Evolutionary conservation across 306 rosid genomes (phyloP), one percentile per base, ranked within the genome.

Genomic region (Dicorynia guianensis): DNA sequence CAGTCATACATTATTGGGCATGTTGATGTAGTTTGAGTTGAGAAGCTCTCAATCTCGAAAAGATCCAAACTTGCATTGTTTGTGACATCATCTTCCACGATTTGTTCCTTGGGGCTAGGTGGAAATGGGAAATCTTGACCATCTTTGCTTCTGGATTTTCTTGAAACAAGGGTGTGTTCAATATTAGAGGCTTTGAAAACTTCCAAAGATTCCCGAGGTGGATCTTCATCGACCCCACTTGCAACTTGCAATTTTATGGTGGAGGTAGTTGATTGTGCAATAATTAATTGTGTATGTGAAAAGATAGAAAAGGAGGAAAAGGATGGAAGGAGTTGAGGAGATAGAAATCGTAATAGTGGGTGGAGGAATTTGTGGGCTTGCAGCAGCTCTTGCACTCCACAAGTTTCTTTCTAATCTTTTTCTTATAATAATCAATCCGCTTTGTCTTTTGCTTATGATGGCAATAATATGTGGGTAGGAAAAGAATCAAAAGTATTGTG

Each of bases 11-110:
- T 52, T 6, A 74, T 67, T n/a, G 89, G 71, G 43, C 55, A 53
- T 19, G 83, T 48, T 0, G 78, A 43, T 7, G 81, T 71, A 0
- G 84, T 58, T 69, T 76, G 86, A 30, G 92, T 68, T 14, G 89
- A 87, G 82, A 92, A 86, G 74, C 88, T 90, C 43, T 93, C 97
- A 10, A 90, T 85, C 79, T 93, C 97, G 46, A 93, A 90, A 64
- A 93, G 78, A 73, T 93, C 97, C 9, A 96, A 93, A 81, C 96
- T 93, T 11, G 93, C 89, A 18, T 93, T 92, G 77, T 93, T 93
- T 0, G 89, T 91, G 14, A 77, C 89, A 9, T 84, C 82, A n/a
- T 81, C 83, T 10, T 77, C 81, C 18, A 83, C 49, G 18, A 35
- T 56, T 44, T 77, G 67, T 35, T 89, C 78, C 67, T 85, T 83